These are phyloP conservation scores for Geotrichum ghanense DNA, from an alignment of 805 yeast genomes.

Conservation along the genomic window DNA sequence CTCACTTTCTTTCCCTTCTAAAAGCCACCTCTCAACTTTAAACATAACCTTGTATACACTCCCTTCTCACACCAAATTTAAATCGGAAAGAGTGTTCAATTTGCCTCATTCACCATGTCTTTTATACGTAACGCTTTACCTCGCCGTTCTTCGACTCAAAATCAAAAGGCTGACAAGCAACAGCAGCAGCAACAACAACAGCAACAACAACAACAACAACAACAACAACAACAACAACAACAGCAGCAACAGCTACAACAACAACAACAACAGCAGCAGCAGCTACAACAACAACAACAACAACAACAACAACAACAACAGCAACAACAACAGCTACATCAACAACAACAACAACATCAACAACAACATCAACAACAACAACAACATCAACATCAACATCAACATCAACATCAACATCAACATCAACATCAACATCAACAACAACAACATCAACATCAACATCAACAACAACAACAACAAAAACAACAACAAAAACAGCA, in stretches of 20 bases:
- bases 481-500: background rate
- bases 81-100: background rate
- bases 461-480: background rate
- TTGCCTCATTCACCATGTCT: background rate
- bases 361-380: background rate
- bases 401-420: background rate
- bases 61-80: background rate
- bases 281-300: background rate
- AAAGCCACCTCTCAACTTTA: constrained; percentile 1
- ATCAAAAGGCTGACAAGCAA: background rate
- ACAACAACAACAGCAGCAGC: background rate
- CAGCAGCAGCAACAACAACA: constrained; percentile 2
- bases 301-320: background rate
- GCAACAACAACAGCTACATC: background rate
- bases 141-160: background rate
- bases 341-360: background rate
- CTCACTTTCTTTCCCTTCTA: background rate
- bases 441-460: background rate
- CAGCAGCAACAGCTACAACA: background rate
- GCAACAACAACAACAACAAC: constrained; percentile 3
- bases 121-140: background rate
- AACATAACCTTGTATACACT: background rate
- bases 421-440: background rate
- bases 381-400: background rate
- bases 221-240: constrained; percentile 1